These are phyloP conservation scores for Aspergillus hancockii DNA, from an alignment of 495 filamentous ascomycete species.

Conservation along the genomic window DNA sequence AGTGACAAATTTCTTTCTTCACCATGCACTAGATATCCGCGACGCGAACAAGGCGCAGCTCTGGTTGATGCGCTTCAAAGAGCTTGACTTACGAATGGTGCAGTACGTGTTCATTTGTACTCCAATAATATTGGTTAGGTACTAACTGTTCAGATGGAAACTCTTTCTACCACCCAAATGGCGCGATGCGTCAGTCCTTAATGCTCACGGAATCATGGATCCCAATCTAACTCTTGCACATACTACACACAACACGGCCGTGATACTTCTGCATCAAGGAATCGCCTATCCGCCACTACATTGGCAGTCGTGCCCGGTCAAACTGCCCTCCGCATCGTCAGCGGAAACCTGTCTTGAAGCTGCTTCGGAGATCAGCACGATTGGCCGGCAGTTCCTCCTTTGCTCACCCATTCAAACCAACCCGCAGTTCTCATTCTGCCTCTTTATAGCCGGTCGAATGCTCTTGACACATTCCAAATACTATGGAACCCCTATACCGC, in stretches of 20 bases:
- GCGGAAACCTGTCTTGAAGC: constrained; percentile 28
- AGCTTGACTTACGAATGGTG: constrained; percentile 14
- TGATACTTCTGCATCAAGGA: constrained; percentile 27
- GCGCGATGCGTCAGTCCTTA: constrained; percentile 17
- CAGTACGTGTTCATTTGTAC: constrained; percentile 9
- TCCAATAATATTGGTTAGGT: background rate
- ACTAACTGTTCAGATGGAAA: constrained; percentile 11
- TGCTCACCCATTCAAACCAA: constrained; percentile 23
- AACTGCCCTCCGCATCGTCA: constrained; percentile 20
- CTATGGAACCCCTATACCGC: constrained; percentile 22
- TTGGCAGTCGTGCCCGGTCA: constrained; percentile 20
- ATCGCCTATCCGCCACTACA: constrained; percentile 26
- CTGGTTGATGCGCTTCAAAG: constrained; percentile 22
- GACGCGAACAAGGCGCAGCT: constrained; percentile 16
- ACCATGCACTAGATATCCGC: constrained; percentile 15
- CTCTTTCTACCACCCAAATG: constrained; percentile 24
- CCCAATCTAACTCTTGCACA: constrained; percentile 29
- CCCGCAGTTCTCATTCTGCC: constrained; percentile 29
- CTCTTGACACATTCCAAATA: constrained; percentile 33
- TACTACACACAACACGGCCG: constrained; percentile 28
- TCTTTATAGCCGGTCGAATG: constrained; percentile 33
- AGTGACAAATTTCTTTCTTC: constrained; percentile 24
- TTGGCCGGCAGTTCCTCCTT: constrained; percentile 22
- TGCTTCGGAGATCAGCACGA: constrained; percentile 24
- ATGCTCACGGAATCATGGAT: constrained; percentile 26